Conservation (phyloP, 148 eudicot genomes). For the Fallopia convolvulus region DNA sequence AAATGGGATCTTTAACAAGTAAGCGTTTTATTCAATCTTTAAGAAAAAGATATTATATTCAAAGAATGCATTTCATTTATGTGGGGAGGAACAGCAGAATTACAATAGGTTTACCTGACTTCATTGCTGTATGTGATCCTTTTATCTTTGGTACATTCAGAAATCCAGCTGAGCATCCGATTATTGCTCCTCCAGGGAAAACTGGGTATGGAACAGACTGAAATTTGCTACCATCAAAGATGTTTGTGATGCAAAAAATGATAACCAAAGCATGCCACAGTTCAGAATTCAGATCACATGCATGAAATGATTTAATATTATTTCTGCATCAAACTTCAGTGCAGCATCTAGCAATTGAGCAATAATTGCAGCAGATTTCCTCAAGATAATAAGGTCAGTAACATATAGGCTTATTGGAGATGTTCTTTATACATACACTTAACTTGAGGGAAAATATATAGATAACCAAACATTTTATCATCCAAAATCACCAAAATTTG, state of each 20-base stretch:
- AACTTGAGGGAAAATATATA: background rate
- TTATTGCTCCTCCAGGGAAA: conserved; percentile 95
- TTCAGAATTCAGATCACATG: conserved; percentile 9
- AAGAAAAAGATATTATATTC: background rate
- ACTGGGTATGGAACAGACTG: conserved; percentile 99
- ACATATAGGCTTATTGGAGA: too few relatives aligned
- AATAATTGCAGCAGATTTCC: background rate
- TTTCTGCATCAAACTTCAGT: background rate
- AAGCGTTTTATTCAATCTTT: background rate
- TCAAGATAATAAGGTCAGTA: background rate
- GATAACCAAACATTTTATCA: background rate
- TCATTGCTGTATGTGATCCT: conserved; percentile 98
- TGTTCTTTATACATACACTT: background rate
- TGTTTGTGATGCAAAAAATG: conserved; percentile 16
- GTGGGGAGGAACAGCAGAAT: background rate
- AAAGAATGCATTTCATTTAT: background rate
- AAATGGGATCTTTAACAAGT: background rate
- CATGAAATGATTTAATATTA: background rate
- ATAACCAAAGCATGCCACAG: background rate
- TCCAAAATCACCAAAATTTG: background rate
- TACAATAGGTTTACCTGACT: conserved; percentile 56
- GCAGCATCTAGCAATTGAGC: background rate
- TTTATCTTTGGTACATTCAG: conserved; percentile 93
- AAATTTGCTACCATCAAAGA: conserved; percentile 57
- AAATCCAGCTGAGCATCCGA: conserved; percentile 99